Base-by-base conservation (phyloP, 2,329 filamentous ascomycete genomes). In the Xylaria digitata region DNA sequence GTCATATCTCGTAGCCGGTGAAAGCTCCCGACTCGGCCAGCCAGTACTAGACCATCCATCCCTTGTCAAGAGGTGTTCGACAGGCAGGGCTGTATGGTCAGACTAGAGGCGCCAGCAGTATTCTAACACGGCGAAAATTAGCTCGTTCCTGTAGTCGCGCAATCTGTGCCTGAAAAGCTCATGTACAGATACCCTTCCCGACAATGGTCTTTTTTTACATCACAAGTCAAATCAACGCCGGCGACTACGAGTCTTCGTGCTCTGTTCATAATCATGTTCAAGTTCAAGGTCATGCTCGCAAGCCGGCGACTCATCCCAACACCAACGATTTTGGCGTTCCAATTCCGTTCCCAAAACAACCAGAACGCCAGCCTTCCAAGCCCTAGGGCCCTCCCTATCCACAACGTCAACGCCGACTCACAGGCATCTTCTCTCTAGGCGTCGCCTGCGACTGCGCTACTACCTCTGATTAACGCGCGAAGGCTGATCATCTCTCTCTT, bases 401-500 rank as follows among this genome's bases (percentile, higher is more conserved):
- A 64, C 45, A 48, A 43, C 37, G 50, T 34, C 53, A 60, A 65
- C 56, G 66, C 61, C 66, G 61, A 65, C 62, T 66, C 65, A 30
- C 65, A 54, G 43, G 65, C 66, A 63, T 71, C 67, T 56, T 69
- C 71, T 73, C 67, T 73, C 75, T 76, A 76, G 66, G 73, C 69
- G 69, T 75, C 75, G 70, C 65, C 68, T 62, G 63, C 65, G 63
- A 57, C 61, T 55, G 60, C 63, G 42, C 52, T 53, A 15, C 53
- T 57, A 11, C 80, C 82, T 78, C 84, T 87, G 63, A 88, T 74
- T 70, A 86, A 75, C 54, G 87, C 83, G 74, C 87, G 83, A 73
- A 92, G 80, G 58, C 92, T 93, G 40, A 91, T 87, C 75, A 94
- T 89, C 82, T 97, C 94, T 73, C 94, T 86, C 82, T 91, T 94